Percentiles rank a stretch among this genome's conserved stretches.
Evolutionary conservation across 768 basidiomycete genomes (phyloP).

Genomic region (Leccinum longicurvipes): DNA sequence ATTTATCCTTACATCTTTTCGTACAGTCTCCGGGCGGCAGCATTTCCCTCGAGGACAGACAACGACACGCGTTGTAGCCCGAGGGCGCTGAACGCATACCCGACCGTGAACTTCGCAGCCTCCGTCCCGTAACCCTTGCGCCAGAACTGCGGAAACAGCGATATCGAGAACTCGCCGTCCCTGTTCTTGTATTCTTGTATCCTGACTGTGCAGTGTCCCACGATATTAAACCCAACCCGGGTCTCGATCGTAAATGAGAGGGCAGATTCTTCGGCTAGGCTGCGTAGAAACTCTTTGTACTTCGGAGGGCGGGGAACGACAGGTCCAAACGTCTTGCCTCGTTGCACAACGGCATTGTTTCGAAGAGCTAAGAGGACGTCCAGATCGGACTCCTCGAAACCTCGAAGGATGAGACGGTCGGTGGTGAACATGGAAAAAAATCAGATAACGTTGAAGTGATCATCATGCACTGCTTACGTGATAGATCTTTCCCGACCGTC

Average conservation of each 20-base stretch:
- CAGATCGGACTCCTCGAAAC: conserved; percentile 20
- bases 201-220: conserved; percentile 23
- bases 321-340: conserved; percentile 17
- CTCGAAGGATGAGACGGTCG: conserved; percentile 23
- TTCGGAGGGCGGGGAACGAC: conserved; percentile 19
- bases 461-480: neutral
- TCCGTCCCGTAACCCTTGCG: conserved; percentile 36
- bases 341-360: conserved; percentile 23
- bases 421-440: conserved; percentile 24
- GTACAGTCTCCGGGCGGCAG: conserved; percentile 23
- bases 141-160: conserved; percentile 25
- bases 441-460: neutral
- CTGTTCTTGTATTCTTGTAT: conserved; percentile 19
- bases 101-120: conserved; percentile 32
- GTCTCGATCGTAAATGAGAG: conserved; percentile 21
- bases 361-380: conserved; percentile 17
- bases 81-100: conserved; percentile 34
- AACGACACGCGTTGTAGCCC: conserved; percentile 38
- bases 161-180: conserved; percentile 26
- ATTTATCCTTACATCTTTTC: conserved; percentile 28
- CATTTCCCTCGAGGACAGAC: conserved; percentile 33
- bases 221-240: conserved; percentile 17
- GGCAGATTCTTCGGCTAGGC: conserved; percentile 3
- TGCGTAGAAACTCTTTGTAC: conserved; percentile 12
- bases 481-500: no score